Percentiles rank a stretch among this genome's conserved stretches.
phyloP scores from a whole-genome alignment of 1,284 basidiomycete genomes.

The Flammula alnicola region DNA sequence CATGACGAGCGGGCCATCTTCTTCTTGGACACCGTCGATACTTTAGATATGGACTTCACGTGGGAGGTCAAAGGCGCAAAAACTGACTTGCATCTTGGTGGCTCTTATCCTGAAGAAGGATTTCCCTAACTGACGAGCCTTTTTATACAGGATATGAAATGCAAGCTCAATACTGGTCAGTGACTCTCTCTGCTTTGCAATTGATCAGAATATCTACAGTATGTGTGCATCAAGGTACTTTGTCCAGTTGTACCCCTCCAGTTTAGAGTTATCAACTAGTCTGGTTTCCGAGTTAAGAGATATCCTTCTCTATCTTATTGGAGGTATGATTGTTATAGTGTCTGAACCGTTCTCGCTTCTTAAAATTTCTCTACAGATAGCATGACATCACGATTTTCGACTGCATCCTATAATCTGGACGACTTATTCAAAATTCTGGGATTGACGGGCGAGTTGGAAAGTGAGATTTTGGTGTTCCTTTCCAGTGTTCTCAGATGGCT shows the following conservation, averaged over 20 bases:
- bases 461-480: conserved; percentile 31
- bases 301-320: conserved; percentile 50
- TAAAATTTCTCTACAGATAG: conserved; percentile 31
- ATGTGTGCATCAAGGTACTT: conserved; percentile 46
- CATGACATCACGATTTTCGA: conserved; percentile 49
- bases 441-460: conserved; percentile 39
- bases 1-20: conserved; percentile 42
- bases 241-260: conserved; percentile 53
- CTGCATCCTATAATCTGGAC: conserved; percentile 42
- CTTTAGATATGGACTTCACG: conserved; percentile 32
- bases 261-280: conserved; percentile 38
- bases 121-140: no score
- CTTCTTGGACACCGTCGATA: conserved; percentile 43
- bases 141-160: conserved; percentile 48
- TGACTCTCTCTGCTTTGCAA: background rate
- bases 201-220: background rate
- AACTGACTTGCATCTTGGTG: conserved; percentile 47
- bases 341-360: background rate
- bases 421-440: conserved; percentile 41
- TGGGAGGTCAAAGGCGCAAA: conserved; percentile 40
- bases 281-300: conserved; percentile 50
- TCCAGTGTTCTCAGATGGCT: background rate
- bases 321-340: conserved; percentile 42
- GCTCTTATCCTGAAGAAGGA: no score
- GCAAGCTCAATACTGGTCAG: conserved; percentile 57